Evolutionary conservation across 306 rosid genomes (phyloP).

Genomic region (Corylus heterophylla): DNA sequence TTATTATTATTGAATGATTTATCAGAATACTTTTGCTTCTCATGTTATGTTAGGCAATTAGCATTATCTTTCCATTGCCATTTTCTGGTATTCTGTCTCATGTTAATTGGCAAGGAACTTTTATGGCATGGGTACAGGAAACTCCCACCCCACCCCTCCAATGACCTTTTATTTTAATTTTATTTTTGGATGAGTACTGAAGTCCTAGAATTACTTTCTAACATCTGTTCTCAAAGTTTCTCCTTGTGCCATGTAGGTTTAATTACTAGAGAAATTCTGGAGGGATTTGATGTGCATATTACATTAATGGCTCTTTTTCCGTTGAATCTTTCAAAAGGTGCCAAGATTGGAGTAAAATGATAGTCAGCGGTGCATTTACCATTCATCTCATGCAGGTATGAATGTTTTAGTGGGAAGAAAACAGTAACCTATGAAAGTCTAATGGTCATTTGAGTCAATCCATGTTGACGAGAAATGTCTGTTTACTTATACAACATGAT

Average conservation of each 20-base stretch:
- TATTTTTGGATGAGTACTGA: background rate
- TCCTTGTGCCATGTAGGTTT: constrained; percentile 56
- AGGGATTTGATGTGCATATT: constrained; percentile 93
- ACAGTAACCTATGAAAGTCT: too few relatives aligned
- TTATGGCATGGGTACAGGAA: background rate
- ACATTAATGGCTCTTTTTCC: constrained; percentile 58
- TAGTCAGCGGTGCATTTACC: constrained; percentile 88
- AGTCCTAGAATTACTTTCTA: background rate
- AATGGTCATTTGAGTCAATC: too few relatives aligned
- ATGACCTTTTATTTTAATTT: background rate
- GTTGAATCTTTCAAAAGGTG: constrained; percentile 67
- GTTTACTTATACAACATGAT: background rate
- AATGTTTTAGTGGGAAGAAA: background rate
- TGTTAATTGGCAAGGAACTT: background rate
- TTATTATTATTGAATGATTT: too few relatives aligned
- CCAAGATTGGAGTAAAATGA: constrained; percentile 74
- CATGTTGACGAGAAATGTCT: too few relatives aligned
- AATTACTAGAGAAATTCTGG: constrained; percentile 82
- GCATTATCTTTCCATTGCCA: too few relatives aligned
- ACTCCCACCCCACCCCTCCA: background rate
- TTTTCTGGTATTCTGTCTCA: background rate
- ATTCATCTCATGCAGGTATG: constrained; percentile 96
- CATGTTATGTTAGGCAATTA: too few relatives aligned
- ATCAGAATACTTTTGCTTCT: too few relatives aligned
- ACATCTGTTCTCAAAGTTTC: constrained; percentile 9